phyloP scores from a whole-genome alignment of 495 filamentous ascomycete genomes.

The Penicillium lagena region DNA sequence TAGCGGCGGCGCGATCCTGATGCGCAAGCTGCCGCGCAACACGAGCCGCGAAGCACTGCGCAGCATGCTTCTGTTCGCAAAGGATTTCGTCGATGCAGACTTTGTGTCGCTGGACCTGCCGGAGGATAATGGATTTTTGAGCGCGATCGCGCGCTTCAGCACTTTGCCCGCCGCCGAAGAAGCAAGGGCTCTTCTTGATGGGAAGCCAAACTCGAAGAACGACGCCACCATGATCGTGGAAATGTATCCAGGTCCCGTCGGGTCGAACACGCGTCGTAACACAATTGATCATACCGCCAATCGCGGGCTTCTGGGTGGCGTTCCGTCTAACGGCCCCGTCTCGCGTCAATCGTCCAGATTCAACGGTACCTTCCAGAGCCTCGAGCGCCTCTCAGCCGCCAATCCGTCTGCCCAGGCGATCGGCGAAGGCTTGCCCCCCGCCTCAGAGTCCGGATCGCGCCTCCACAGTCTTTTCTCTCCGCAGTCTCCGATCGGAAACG shows the following conservation, averaged over 20 bases:
- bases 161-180: constrained; percentile 67
- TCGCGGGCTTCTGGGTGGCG: constrained; percentile 45
- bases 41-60: constrained; percentile 67
- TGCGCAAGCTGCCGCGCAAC: constrained; percentile 71
- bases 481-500: constrained; percentile 75
- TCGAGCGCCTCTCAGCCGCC: constrained; percentile 65
- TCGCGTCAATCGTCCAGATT: constrained; percentile 70
- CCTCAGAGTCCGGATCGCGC: constrained; percentile 53
- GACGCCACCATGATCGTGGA: constrained; percentile 78
- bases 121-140: constrained; percentile 65
- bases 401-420: constrained; percentile 49
- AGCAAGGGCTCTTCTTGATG: constrained; percentile 68
- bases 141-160: constrained; percentile 71
- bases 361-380: constrained; percentile 67
- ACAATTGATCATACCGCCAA: constrained; percentile 53
- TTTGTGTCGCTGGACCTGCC: constrained; percentile 59
- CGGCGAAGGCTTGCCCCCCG: constrained; percentile 47
- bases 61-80: constrained; percentile 79
- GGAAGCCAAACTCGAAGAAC: constrained; percentile 69
- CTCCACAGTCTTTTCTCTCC: constrained; percentile 76
- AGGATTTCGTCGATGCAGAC: constrained; percentile 70
- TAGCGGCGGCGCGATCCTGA: constrained; percentile 49
- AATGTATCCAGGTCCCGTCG: constrained; percentile 46
- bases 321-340: constrained; percentile 48
- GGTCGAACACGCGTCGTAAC: constrained; percentile 42